Evolutionary conservation across 805 yeast species (phyloP).

Genomic region (Nakazawaea ernobii): DNA sequence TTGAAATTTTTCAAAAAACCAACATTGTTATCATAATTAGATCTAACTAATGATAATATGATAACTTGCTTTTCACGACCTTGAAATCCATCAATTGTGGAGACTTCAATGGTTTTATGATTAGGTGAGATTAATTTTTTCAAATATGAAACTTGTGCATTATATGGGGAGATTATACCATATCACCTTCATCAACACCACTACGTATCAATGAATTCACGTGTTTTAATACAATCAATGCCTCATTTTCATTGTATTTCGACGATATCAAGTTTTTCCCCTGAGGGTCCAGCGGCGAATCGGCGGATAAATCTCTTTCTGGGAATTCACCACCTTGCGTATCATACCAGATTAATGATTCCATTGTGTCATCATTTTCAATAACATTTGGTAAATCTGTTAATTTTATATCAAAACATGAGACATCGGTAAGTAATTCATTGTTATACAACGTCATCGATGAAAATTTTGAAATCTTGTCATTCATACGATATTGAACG

Average conservation of each 20-base stretch:
- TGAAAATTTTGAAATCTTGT: slow-evolving; percentile 71
- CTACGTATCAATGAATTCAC: slow-evolving; percentile 40
- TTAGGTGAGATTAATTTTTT: slow-evolving; percentile 33
- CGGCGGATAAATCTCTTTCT: slow-evolving; percentile 44
- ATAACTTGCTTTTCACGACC: slow-evolving; percentile 93
- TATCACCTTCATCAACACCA: slow-evolving; percentile 50
- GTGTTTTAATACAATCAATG: slow-evolving; percentile 53
- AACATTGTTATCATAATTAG: slow-evolving; percentile 63
- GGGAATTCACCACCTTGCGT: slow-evolving; percentile 86
- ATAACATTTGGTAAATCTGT: slow-evolving; percentile 48
- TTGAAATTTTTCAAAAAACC: slow-evolving; percentile 80
- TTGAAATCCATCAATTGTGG: slow-evolving; percentile 95
- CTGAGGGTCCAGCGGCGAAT: slow-evolving; percentile 13
- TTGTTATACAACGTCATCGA: slow-evolving; percentile 61
- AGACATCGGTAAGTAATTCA: slow-evolving; percentile 52
- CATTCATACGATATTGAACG: slow-evolving; percentile 86
- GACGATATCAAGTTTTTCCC: slow-evolving; percentile 35
- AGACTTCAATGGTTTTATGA: slow-evolving; percentile 56
- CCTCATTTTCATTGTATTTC: slow-evolving; percentile 75
- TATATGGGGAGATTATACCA: slow-evolving; percentile 88
- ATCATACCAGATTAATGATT: slow-evolving; percentile 76
- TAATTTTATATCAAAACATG: slow-evolving; percentile 48
- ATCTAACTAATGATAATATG: slow-evolving; percentile 73
- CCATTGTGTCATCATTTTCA: slow-evolving; percentile 47
- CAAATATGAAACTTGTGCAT: slow-evolving; percentile 72